phyloP scores from a whole-genome alignment of 2,329 filamentous ascomycete genomes.

The Pseudogymnoascus sp. region DNA sequence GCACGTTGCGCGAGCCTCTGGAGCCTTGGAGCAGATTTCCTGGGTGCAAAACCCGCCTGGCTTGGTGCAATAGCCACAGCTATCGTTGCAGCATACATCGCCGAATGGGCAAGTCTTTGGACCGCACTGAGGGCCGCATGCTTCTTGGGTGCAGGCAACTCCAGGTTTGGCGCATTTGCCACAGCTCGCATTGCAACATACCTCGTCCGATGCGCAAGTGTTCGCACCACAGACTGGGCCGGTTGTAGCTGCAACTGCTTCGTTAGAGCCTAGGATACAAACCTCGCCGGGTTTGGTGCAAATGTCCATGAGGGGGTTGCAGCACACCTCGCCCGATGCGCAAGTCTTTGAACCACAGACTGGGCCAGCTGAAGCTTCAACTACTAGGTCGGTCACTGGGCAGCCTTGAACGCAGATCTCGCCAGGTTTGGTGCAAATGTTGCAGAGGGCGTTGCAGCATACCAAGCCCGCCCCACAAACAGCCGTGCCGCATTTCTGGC shows the following conservation, averaged over 20 bases:
- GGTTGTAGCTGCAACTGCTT: neutral
- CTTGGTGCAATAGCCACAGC: neutral
- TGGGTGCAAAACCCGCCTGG: neutral
- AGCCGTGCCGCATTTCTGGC: neutral
- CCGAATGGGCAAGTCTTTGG: neutral
- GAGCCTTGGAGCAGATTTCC: neutral
- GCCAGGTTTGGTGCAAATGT: neutral
- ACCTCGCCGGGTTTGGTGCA: neutral
- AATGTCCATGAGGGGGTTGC: neutral
- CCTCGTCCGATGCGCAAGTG: conserved; percentile 12
- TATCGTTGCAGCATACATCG: neutral
- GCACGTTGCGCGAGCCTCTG: neutral
- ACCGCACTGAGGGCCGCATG: conserved; percentile 10
- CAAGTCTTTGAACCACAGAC: neutral
- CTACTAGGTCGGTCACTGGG: neutral
- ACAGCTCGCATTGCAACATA: conserved; percentile 20
- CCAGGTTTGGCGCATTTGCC: conserved; percentile 16
- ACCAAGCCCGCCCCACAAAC: neutral
- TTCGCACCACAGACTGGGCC: conserved; percentile 1
- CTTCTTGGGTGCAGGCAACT: conserved; percentile 13
- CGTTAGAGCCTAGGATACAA: neutral
- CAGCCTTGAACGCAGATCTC: neutral
- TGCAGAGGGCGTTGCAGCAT: neutral
- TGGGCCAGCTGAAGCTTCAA: neutral
- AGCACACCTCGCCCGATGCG: neutral